Conservation (phyloP, 495 filamentous ascomycete species). For the Pseudoneurospora amorphoporcata region DNA sequence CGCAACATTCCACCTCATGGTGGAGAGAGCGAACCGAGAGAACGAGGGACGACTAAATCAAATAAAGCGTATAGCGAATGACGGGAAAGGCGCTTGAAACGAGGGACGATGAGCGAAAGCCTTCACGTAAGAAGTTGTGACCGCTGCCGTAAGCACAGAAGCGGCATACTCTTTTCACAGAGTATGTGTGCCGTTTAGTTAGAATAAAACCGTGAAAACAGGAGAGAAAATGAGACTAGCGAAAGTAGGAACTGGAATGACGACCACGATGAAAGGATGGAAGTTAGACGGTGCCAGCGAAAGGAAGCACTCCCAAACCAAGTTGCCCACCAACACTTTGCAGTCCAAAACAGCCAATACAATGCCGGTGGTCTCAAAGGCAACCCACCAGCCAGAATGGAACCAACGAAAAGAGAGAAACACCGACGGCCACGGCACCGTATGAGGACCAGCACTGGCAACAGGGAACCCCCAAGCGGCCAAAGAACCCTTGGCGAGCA, state of each 20-base stretch:
- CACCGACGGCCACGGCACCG: neutral
- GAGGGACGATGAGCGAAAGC: neutral
- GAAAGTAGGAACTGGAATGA: neutral
- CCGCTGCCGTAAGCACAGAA: neutral
- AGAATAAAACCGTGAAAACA: neutral
- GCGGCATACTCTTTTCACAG: neutral
- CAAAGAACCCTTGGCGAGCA: neutral
- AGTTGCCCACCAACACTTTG: neutral
- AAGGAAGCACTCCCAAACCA: neutral
- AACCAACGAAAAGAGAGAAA: neutral
- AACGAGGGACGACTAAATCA: neutral
- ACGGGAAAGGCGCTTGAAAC: neutral
- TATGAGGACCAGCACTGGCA: neutral
- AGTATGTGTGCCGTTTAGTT: neutral
- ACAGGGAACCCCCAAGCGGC: neutral
- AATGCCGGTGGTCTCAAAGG: neutral
- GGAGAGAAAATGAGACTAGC: neutral
- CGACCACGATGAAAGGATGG: neutral
- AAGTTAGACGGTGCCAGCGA: neutral
- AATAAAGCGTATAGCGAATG: neutral
- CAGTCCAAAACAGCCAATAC: neutral
- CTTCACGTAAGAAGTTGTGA: neutral
- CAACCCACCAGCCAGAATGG: neutral
- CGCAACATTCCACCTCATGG: conserved; percentile 16
- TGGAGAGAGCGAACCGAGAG: neutral